Evolutionary conservation across 176 grass and related monocot genomes (phyloP).

Genomic region (Metroxylon sagu): DNA sequence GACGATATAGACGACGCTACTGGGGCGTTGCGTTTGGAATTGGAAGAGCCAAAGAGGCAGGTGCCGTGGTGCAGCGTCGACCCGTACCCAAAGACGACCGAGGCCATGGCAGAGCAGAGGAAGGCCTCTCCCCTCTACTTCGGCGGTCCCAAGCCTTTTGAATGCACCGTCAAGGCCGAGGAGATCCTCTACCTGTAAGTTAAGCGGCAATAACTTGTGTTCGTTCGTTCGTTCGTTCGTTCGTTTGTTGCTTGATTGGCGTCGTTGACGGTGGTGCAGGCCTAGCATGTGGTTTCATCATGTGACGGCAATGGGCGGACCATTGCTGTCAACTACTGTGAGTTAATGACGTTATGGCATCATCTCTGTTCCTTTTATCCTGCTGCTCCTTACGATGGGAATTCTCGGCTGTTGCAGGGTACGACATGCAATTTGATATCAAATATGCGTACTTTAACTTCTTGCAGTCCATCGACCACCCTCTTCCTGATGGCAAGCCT

Average conservation of each 20-base stretch:
- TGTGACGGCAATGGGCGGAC: conserved; percentile 60
- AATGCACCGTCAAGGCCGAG: conserved; percentile 73
- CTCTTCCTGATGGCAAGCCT: neutral
- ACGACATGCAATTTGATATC: conserved; percentile 96
- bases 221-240: neutral
- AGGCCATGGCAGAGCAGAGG: conserved; percentile 39
- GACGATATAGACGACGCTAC: conserved; percentile 5
- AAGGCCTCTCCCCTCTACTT: conserved; percentile 70
- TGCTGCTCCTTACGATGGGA: neutral
- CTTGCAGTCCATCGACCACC: conserved; percentile 34
- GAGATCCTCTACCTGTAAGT: conserved; percentile 84
- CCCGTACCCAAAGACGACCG: conserved; percentile 46
- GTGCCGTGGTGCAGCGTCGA: conserved; percentile 94
- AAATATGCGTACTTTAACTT: conserved; percentile 95
- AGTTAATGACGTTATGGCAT: neutral
- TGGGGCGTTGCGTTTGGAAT: conserved; percentile 37
- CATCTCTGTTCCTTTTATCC: neutral
- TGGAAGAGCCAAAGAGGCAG: conserved; percentile 44
- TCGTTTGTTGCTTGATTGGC: neutral
- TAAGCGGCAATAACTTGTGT: too few relatives aligned
- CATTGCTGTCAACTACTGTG: conserved; percentile 93
- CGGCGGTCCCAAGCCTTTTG: conserved; percentile 52
- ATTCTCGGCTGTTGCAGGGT: conserved; percentile 31
- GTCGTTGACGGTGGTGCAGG: conserved; percentile 18
- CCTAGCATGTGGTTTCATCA: conserved; percentile 99